Base-by-base conservation (phyloP, 495 filamentous ascomycete species). In the Xylaria sp. region DNA sequence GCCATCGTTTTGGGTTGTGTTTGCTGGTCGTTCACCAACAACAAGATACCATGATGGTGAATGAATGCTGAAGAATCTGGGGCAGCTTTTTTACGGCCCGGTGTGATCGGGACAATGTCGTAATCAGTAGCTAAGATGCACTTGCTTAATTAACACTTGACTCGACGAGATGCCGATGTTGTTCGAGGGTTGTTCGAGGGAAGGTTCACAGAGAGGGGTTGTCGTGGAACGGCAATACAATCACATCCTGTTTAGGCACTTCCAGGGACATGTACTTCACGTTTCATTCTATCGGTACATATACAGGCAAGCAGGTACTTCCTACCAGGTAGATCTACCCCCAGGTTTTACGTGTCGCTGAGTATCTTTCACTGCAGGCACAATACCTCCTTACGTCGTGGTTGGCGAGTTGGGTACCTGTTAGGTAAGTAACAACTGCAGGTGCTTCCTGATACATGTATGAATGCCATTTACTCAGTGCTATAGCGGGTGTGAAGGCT, bases 1-100 rank as follows among this genome's bases (percentile, higher is more conserved):
- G 70, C 46, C 77, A 79, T 77, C 1, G 44, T 41, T n/a, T n/a
- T n/a, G n/a, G n/a, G 52, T n/a, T 26, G 26, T 61, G 21, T 62
- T 40, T 66, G 3, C 35, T 31, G 26, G 1, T 37, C 21, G 37
- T 43, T 33, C 21, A 61, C 12, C 9, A 58, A 44, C 65, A 3
- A 29, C n/a, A 33, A 0, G 29, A n/a, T n/a, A n/a, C 26, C 29
- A 48, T 37, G 40, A 17, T 48, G 15, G 12, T 29, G 26, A 40
- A 19, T 11, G 8, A 40, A 19, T 11, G 8, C 1, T 4, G 44
- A 15, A 52, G 1, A 19, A 37, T 52, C 8, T 21, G 11, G 7
- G 6, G 26, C 11, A 24, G 24, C 11, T 33, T 21, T 21, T 33
- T 37, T 31, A 24, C 26, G 29, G 35, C 24, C 21, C 3, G 21